Conservation (phyloP, 225 moss, liverwort and hornwort genomes). For the Polytrichum formosum region DNA sequence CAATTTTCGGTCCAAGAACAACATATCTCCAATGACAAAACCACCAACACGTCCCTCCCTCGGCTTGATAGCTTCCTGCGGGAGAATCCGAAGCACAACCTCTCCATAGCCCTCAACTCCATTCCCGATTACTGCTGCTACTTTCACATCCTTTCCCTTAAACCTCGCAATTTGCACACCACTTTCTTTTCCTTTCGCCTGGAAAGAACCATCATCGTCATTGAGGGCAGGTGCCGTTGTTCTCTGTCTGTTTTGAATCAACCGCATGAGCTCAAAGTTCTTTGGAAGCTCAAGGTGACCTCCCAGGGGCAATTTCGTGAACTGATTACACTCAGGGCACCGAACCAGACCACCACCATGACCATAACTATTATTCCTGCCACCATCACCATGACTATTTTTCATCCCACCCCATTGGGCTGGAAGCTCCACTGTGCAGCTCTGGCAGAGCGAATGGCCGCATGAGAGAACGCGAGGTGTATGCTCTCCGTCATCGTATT, state of each 20-base stretch:
- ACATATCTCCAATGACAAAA: constrained; percentile 17
- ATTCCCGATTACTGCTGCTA: neutral
- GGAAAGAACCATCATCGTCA: neutral
- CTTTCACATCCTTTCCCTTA: neutral
- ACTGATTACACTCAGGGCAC: constrained; percentile 84
- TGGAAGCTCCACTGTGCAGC: constrained; percentile 63
- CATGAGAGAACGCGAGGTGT: constrained; percentile 78
- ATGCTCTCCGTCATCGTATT: constrained; percentile 56
- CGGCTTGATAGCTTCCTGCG: constrained; percentile 19
- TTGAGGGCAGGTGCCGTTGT: neutral
- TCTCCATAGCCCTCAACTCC: constrained; percentile 12
- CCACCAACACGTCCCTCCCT: constrained; percentile 1
- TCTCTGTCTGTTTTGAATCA: constrained; percentile 27
- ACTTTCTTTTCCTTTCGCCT: neutral
- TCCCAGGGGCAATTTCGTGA: constrained; percentile 62
- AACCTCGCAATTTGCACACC: too few relatives aligned
- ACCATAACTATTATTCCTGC: constrained; percentile 1
- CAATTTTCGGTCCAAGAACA: neutral
- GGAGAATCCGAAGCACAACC: constrained; percentile 32
- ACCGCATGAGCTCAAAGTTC: constrained; percentile 82
- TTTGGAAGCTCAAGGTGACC: constrained; percentile 65
- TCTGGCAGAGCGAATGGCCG: constrained; percentile 84
- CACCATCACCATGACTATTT: neutral
- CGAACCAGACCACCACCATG: constrained; percentile 50
- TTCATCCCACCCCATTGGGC: constrained; percentile 43